Base-by-base conservation (phyloP, 2,329 filamentous ascomycete species). In the Byssoonygena ceratinophila region DNA sequence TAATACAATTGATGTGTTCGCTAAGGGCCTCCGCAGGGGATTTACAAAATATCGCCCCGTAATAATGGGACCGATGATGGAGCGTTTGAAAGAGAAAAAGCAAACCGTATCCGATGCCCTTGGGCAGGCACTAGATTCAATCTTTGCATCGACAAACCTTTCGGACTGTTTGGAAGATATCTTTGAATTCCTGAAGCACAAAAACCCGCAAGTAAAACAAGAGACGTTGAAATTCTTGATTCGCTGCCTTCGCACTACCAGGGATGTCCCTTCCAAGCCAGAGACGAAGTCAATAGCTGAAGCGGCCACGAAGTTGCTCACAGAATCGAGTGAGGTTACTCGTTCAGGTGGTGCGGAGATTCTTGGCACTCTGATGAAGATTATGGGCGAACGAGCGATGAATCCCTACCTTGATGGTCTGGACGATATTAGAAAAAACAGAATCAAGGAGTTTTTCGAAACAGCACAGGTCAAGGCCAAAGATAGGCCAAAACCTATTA, bases 11-110 rank as follows among this genome's bases (percentile, higher is more conserved):
- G 90, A 97, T 63, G 78, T 85, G 25, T 74, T 98, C 23, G 91
- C 90, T 43, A 92, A 87, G 62, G 92, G 92, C 46, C 67, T 98
- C 55, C 83, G 87, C 41, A 83, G 80, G 61, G 72, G 76, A 22
- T 98, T 94, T 65, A 76, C 73, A 50, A 95, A 86, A 69, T 88
- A 98, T 66, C 82, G 90, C 50, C 75, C 83, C 2, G 79, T 76
- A 9, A 83, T 98, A 51, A 86, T 94, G 79, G 79, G 82, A 44
- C 87, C 92, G 2, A 94, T 97, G 68, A 82, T 98, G 77, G 92
- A 98, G 68, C 83, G 92, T 23, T 71, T 98, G 58, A 98, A 98
- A 70, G 94, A 98, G 71, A 98, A 98, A 78, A 98, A 98, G 68
- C 82, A 82, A 46, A 76, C 83, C 0, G 89, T 98, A 2, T 78